Conservation (phyloP, 352 stramenopile species). For the Pythium phragmiticola region DNA sequence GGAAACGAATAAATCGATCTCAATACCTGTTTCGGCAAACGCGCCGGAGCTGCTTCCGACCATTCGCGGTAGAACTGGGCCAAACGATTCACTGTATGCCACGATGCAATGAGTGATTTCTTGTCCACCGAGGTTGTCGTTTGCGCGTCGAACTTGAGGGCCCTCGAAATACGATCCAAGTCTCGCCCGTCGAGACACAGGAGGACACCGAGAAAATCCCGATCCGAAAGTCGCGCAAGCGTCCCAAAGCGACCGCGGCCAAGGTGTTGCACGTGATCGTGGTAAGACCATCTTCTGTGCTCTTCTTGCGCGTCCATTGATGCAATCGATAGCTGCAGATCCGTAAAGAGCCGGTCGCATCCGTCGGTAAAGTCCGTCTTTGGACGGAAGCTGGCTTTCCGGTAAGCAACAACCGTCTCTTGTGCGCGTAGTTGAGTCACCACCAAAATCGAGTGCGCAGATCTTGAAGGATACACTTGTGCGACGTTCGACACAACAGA, state of each 20-base stretch:
- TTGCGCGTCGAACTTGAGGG: neutral
- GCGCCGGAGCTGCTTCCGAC: neutral
- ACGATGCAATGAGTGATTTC: slow-evolving; percentile 19
- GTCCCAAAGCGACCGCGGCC: slow-evolving; percentile 11
- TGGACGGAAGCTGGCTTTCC: slow-evolving; percentile 16
- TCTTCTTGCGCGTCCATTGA: slow-evolving; percentile 10
- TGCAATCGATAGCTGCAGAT: slow-evolving; percentile 19
- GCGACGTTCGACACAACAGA: slow-evolving; percentile 1
- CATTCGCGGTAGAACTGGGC: slow-evolving; percentile 16
- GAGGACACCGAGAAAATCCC: slow-evolving; percentile 21
- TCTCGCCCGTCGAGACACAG: slow-evolving; percentile 23
- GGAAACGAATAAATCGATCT: slow-evolving; percentile 7
- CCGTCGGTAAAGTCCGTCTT: slow-evolving; percentile 16
- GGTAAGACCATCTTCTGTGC: slow-evolving; percentile 4
- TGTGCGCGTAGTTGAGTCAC: neutral
- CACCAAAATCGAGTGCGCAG: neutral
- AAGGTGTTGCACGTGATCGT: neutral
- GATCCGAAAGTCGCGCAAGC: slow-evolving; percentile 16
- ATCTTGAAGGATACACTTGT: neutral
- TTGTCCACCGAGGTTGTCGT: neutral
- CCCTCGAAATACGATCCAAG: slow-evolving; percentile 7
- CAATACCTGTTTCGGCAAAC: neutral
- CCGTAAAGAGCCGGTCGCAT: slow-evolving; percentile 4
- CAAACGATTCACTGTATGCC: slow-evolving; percentile 26
- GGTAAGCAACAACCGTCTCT: slow-evolving; percentile 1